Evolutionary conservation across 2,329 filamentous ascomycete species (phyloP), one percentile per base, ranked within the genome.

Genomic region (Myriosclerotinia curreyana): DNA sequence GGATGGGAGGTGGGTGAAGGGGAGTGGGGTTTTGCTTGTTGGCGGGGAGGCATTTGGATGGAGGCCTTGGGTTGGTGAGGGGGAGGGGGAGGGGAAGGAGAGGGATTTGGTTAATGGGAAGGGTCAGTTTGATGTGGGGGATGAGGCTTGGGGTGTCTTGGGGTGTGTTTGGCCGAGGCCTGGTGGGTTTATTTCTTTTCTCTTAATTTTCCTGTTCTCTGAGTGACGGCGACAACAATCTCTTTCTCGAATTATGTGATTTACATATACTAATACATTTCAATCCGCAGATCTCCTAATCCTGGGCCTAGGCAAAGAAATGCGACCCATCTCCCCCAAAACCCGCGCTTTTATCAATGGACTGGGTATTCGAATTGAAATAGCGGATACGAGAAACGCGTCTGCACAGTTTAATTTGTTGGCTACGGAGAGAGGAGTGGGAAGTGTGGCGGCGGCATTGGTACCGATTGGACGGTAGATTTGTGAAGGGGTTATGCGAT

Each of bases 321-420:
- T 95, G 59, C 79, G 87, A 58, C 92, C 92, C 0, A 77, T 98
- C 9, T 91, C 89, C 64, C 90, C 90, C 0, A 82, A 86, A 70
- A 91, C 91, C 51, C 86, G 89, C 70, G 82, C 81, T 65, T 82
- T 86, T 70, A 86, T 99, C 64, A 89, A 88, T 67, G 83, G 84
- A 38, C 77, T 98, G 50, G 95, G 95, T 0, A 90, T 98, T 70
- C 82, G 91, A 64, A 82, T 98, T 6, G 95, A 99, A 73, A 83
- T 97, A 4, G 83, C 94, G 73, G 95, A 98, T 77, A 98, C 95
- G 40, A 82, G 92, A 68, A 98, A 98, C 77, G 95, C 95, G 11
- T 91, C 94, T 1, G 89, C 93, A 42, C 92, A 97, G 75, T 99
- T 95, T 76, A 99, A 99, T 74, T 75, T 99, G 72, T 79, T 99